These are phyloP conservation scores for Komagataea norvegica DNA, from an alignment of 1,139 yeast genomes.

Conservation along the genomic window DNA sequence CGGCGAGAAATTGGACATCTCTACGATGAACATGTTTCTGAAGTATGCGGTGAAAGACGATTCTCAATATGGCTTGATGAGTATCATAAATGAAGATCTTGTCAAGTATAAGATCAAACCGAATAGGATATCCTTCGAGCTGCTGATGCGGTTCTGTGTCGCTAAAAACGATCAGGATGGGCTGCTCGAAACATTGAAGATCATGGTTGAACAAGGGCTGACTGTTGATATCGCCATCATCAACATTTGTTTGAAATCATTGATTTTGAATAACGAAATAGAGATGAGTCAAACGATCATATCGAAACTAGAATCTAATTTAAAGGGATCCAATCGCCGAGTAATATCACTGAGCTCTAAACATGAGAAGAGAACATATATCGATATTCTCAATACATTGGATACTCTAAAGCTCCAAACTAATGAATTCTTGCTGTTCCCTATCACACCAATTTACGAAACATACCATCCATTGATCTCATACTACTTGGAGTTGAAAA, in stretches of 20 bases:
- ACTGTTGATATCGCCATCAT: conserved; percentile 6
- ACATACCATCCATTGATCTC: conserved; percentile 5
- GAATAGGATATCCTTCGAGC: conserved; percentile 6
- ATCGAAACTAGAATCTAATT: conserved; percentile 1
- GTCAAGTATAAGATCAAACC: conserved; percentile 1
- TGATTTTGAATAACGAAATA: conserved; percentile 2
- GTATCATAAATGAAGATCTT: conserved; percentile 4
- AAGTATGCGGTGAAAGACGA: neutral
- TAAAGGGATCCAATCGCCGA: neutral
- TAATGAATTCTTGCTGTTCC: neutral
- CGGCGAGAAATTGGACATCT: conserved; percentile 1
- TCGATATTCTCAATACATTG: neutral
- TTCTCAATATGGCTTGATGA: conserved; percentile 1
- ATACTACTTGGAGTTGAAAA: conserved; percentile 2
- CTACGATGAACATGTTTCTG: conserved; percentile 9
- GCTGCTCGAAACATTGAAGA: neutral
- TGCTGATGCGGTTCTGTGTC: neutral
- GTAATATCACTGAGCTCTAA: conserved; percentile 3
- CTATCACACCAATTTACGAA: conserved; percentile 6
- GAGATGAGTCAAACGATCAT: conserved; percentile 1
- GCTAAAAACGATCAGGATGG: neutral
- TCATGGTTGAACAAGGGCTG: conserved; percentile 1
- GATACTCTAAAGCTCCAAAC: conserved; percentile 5
- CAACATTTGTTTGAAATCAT: conserved; percentile 1
- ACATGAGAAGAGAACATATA: conserved; percentile 5